Percentiles rank a stretch among this genome's conserved stretches.
Conservation (phyloP, 768 basidiomycete genomes). For the Tylopilus intermedius region DNA sequence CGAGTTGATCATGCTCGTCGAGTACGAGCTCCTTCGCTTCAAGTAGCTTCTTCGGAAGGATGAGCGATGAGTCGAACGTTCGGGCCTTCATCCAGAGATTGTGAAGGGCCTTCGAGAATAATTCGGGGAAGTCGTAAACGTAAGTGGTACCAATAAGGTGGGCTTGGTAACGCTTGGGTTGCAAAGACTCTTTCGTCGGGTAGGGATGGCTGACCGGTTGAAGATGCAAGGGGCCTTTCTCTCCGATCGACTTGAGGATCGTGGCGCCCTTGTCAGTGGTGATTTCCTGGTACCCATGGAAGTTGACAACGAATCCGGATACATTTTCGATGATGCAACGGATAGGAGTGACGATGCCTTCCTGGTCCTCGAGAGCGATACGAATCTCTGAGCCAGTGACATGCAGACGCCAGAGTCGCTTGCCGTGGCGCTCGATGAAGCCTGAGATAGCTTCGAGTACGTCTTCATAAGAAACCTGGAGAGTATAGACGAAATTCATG, state of each 20-base stretch:
- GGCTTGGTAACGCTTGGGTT: constrained; percentile 98
- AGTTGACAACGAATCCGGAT: constrained; percentile 97
- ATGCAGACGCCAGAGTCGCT: constrained; percentile 95
- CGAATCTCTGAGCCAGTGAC: constrained; percentile 98
- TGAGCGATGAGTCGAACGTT: constrained; percentile 56
- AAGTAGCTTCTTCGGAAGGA: constrained; percentile 71
- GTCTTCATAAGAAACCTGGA: constrained; percentile 92
- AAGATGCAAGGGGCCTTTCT: constrained; percentile 93
- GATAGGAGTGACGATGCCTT: constrained; percentile 93
- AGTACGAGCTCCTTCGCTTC: constrained; percentile 87
- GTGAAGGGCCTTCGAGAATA: constrained; percentile 95
- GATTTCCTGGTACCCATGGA: constrained; percentile 97
- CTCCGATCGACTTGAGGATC: constrained; percentile 96
- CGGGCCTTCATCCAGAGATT: constrained; percentile 84
- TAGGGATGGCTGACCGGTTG: constrained; percentile 92
- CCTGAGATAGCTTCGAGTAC: constrained; percentile 97
- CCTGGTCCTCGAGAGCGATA: constrained; percentile 88
- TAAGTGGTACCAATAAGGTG: constrained; percentile 98
- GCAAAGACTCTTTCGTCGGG: constrained; percentile 95
- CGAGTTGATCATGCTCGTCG: constrained; percentile 87
- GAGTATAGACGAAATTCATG: constrained; percentile 98
- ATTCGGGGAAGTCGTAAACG: constrained; percentile 98
- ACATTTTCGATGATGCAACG: constrained; percentile 98
- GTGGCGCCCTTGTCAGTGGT: constrained; percentile 92
- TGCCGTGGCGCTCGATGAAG: constrained; percentile 98